These are phyloP conservation scores for Lepiota venenata DNA, from an alignment of 768 basidiomycete species.

Conservation along the genomic window DNA sequence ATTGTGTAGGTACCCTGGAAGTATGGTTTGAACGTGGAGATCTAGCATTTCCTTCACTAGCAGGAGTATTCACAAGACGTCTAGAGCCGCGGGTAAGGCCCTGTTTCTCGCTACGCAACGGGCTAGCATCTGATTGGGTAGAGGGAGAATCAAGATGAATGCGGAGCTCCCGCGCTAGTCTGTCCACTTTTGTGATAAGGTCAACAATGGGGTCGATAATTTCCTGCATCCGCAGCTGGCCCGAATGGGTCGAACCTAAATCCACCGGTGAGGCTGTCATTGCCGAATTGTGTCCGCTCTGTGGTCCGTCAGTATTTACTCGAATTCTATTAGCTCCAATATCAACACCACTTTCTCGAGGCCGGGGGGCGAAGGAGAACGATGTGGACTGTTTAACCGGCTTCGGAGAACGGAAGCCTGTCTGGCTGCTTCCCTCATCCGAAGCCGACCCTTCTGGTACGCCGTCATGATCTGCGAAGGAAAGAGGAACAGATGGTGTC, in stretches of 20 bases:
- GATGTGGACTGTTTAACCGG: not conserved
- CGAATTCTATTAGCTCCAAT: too few relatives aligned
- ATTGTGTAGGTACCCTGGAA: not conserved
- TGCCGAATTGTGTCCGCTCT: not conserved
- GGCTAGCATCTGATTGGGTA: not conserved
- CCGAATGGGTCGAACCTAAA: not conserved
- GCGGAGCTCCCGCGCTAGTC: constrained; percentile 4
- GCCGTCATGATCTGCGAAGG: not conserved
- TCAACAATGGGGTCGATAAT: not conserved
- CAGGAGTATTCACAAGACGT: not conserved
- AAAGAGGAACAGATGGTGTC: not conserved
- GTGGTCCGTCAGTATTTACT: too few relatives aligned
- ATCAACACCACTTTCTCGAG: not conserved
- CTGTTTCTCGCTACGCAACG: not conserved
- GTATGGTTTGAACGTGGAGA: too few relatives aligned
- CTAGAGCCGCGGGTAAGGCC: not conserved
- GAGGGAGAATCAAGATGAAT: constrained; percentile 1
- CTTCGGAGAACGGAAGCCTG: constrained; percentile 6
- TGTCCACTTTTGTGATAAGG: constrained; percentile 2
- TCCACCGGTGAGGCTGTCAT: not conserved
- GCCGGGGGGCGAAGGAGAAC: not conserved
- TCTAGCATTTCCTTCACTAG: not conserved
- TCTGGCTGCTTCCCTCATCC: not conserved
- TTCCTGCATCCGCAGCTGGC: not conserved
- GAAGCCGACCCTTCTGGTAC: not conserved